Base-by-base conservation (phyloP, 108 stramenopile species). In the Skeletonema tropicum region DNA sequence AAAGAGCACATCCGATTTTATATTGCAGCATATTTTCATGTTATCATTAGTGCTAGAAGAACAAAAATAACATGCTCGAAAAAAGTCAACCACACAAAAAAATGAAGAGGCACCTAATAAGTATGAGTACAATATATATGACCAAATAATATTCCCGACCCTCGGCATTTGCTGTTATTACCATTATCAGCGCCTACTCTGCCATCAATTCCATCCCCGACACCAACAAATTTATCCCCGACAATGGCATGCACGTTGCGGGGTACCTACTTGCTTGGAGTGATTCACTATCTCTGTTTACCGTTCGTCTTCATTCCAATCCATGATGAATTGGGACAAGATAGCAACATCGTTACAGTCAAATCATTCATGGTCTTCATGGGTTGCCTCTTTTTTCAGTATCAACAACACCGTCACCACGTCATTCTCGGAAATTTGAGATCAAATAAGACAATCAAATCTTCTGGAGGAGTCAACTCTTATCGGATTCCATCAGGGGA, bases 341-440 rank as follows among this genome's bases (percentile, higher is more conserved):
- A 11, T 11, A 33, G 45, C 26, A 26, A 6, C 64, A 35, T 48
- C 30, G 21, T 3, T 7, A 3, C 12, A 19, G 35, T 63, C 10
- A 21, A 41, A 52, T n/a, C 10, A 42, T 64, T 65, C 64, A 23
- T 63, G 59, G 42, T 42, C 21, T 60, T 71, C 10, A 45, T 66
- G 35, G 48, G 80, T 8, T 80, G 84, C 74, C 39, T 88, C 0
- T 86, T 75, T 75, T 76, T 74, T 35, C 92, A 92, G 49, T 88
- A 80, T 41, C 80, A 90, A 32, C 92, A 92, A 64, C 71, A 86
- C 66, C 42, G 41, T 6, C 92, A 92, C 74, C 92, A 92, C 68
- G 29, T 23, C 8, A 82, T 90, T 30, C 70, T 92, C 48, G 88
- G 89, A 0, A 58, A 62, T 31, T 64, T 87, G 32, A 80, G 14